Base-by-base conservation (phyloP, 495 filamentous ascomycete species). In the Daldinia concentrica region DNA sequence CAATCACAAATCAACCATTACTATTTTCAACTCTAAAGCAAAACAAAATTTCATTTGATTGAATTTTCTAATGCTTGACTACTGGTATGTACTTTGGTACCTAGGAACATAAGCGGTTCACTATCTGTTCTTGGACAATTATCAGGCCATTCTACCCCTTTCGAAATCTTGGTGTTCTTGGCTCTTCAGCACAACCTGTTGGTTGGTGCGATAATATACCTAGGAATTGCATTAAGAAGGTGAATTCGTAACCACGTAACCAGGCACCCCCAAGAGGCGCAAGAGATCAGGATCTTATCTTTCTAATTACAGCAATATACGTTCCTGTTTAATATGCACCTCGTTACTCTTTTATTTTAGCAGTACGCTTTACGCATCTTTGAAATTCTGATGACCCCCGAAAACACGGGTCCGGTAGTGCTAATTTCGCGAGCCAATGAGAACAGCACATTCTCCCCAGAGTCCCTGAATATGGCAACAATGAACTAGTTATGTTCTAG, bases 131-230 rank as follows among this genome's bases (percentile, higher is more conserved):
- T 14, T 52, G 70, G 8, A 34, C 19, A 36, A 54, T 19, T 26
- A 58, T 69, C 70, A 68, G 65, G 24, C 70, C 70, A 73, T 54
- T 60, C 36, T 45, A 7, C 61, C 66, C 65, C 66, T 41, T 69
- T 54, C 17, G 34, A 62, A 66, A 73, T 51, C 65, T 30, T 73
- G 51, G 65, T 69, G 57, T 51, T 69, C 66, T 73, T 69, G 62
- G 70, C 65, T 54, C 22, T 45, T 34, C 51, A 60, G 70, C 56
- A 62, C 14, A 4, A 54, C 11, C 11, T 39, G n/a, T n/a, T 64
- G 26, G 24, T 59, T 50, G 26, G 59, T 51, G 26, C 29, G 9
- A 22, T 59, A 36, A 24, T 45, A 39, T 27, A 19, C 34, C 17
- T 26, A 30, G 52, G 36, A 14, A 15, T 54, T 39, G 26, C 34